These are phyloP conservation scores for Emericellopsis terricola DNA, from an alignment of 495 filamentous ascomycete species.

Conservation along the genomic window DNA sequence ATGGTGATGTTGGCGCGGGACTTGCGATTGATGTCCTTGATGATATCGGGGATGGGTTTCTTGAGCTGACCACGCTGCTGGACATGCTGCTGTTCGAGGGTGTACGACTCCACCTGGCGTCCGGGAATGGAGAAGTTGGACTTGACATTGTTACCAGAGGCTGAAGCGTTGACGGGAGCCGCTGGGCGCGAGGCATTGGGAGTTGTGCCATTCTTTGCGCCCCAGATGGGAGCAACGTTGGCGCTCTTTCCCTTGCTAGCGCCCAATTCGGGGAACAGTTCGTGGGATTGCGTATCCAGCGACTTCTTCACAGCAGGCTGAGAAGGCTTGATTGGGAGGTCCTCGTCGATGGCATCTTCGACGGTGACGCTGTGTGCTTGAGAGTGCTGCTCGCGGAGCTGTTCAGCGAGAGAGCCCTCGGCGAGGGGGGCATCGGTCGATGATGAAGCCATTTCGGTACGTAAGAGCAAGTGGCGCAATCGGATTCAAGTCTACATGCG, in stretches of 20 bases:
- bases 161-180: slow-evolving; percentile 36
- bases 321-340: slow-evolving; percentile 33
- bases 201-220: slow-evolving; percentile 34
- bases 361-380: slow-evolving; percentile 50
- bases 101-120: slow-evolving; percentile 56
- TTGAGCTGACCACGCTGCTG: slow-evolving; percentile 58
- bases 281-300: slow-evolving; percentile 70
- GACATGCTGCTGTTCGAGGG: slow-evolving; percentile 53
- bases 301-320: slow-evolving; percentile 29
- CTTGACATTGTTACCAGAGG: slow-evolving; percentile 33
- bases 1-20: slow-evolving; percentile 75
- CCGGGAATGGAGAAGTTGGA: slow-evolving; percentile 54
- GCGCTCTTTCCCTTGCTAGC: slow-evolving; percentile 37
- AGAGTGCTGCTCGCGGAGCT: slow-evolving; percentile 63
- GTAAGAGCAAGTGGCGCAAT: not conserved
- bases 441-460: slow-evolving; percentile 10
- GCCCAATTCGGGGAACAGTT: slow-evolving; percentile 78
- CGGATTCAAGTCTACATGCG: too few relatives aligned
- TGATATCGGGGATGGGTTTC: slow-evolving; percentile 60
- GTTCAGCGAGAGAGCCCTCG: slow-evolving; percentile 44
- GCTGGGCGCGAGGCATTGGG: slow-evolving; percentile 37
- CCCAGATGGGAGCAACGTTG: slow-evolving; percentile 45
- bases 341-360: slow-evolving; percentile 67
- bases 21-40: slow-evolving; percentile 73
- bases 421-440: slow-evolving; percentile 13